Evolutionary conservation across 2,329 filamentous ascomycete species (phyloP), one percentile per base, ranked within the genome.

Genomic region (Talaromyces islandicus): DNA sequence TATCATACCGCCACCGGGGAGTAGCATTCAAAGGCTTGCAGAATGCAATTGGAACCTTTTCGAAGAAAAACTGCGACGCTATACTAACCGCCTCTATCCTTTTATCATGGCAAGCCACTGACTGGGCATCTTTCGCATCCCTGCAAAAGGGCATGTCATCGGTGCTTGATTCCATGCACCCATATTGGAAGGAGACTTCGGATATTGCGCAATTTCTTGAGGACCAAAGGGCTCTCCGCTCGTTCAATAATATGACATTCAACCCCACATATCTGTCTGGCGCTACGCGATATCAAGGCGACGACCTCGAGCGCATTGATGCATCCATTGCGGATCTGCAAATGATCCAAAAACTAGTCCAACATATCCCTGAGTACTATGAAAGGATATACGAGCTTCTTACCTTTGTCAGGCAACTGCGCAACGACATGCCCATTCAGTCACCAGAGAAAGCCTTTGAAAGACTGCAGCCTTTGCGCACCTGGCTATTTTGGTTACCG

Each of bases 401-500:
- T 66, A 85, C 82, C 61, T 92, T 92, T 75, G 80, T 92, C 64
- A 87, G 89, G 74, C 84, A 87, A 48, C 83, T 90, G 60, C 86
- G 86, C 69, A 86, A 89, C 71, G 86, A 90, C 65, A 85, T 86
- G 70, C 85, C 87, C 4, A 82, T 83, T 12, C 82, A 89, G 64
- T 85, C 87, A 25, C 86, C 92, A 25, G 88, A 91, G 64, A 87
- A 95, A 71, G 91, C 96, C 70, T 97, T 97, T 71, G 89, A 92
- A 69, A 89, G 92, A 64, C 85, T 97, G 11, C 92, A 95, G 64
- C 88, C 91, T 10, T 83, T 99, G 61, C 85, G 92, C 59, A 90
- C 90, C 67, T 97, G 93, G 92, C 84, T 97, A 17, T 96, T 97
- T 77, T 97, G 93, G 92, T 85, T 96, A 59, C 94, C 94, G 0